Evolutionary conservation across 768 basidiomycete species (phyloP).

Genomic region (Termitomyces sp.): DNA sequence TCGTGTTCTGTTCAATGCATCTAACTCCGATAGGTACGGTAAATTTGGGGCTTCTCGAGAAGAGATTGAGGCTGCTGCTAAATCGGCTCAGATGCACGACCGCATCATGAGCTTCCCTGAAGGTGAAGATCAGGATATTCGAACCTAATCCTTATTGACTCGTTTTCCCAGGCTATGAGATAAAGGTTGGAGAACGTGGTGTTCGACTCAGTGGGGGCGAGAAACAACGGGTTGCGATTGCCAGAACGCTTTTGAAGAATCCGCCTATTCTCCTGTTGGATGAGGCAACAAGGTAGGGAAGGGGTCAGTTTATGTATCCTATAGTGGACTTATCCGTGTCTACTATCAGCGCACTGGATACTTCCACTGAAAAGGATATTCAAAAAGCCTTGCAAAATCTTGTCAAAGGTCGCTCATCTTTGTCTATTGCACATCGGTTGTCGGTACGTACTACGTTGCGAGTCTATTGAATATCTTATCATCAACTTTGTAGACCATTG

Average conservation of each 20-base stretch:
- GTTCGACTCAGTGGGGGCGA: slow-evolving; percentile 83
- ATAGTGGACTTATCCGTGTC: neutral
- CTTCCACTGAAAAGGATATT: slow-evolving; percentile 86
- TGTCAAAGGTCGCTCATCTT: slow-evolving; percentile 63
- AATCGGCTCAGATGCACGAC: slow-evolving; percentile 85
- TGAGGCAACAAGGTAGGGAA: slow-evolving; percentile 61
- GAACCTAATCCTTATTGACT: neutral
- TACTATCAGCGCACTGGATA: slow-evolving; percentile 68
- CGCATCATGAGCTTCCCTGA: slow-evolving; percentile 81
- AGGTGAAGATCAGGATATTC: slow-evolving; percentile 23
- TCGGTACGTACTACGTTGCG: slow-evolving; percentile 43
- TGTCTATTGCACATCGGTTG: slow-evolving; percentile 77
- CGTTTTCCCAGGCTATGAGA: slow-evolving; percentile 53
- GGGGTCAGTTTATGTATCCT: neutral
- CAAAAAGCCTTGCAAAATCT: slow-evolving; percentile 83
- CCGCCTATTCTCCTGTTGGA: slow-evolving; percentile 77
- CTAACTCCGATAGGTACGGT: slow-evolving; percentile 53
- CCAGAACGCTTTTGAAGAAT: slow-evolving; percentile 81
- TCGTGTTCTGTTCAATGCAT: slow-evolving; percentile 1
- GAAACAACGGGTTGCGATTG: slow-evolving; percentile 87
- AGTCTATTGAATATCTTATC: slow-evolving; percentile 8
- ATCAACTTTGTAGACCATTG: slow-evolving; percentile 37
- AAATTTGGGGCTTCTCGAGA: slow-evolving; percentile 65
- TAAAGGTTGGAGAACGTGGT: slow-evolving; percentile 87
- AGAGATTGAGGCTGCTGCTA: slow-evolving; percentile 75